A percentile compares a stretch with the other conserved stretches of the same genome.
Evolutionary conservation across 2,329 filamentous ascomycete genomes (phyloP).

Genomic region (Escovopsis sp.): DNA sequence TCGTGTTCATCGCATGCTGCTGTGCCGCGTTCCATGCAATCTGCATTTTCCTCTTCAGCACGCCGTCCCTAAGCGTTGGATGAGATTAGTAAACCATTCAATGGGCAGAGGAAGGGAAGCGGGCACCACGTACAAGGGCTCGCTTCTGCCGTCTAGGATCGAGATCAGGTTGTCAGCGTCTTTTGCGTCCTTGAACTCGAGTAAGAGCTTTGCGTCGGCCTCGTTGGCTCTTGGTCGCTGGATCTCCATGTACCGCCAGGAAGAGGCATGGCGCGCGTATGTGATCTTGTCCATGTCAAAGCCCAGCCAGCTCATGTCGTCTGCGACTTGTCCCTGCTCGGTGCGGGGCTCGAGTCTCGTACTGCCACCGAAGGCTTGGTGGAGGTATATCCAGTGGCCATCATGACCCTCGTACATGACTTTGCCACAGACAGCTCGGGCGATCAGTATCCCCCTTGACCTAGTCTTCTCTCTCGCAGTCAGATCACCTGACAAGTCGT

Average conservation of each 20-base stretch:
- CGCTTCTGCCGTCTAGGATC: neutral
- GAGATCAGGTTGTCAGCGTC: neutral
- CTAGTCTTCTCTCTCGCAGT: neutral
- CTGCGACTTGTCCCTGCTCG: neutral
- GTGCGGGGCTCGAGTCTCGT: conserved; percentile 3
- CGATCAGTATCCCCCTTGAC: conserved; percentile 5
- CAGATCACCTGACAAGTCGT: too few relatives aligned
- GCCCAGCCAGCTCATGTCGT: conserved; percentile 9
- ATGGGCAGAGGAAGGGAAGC: neutral
- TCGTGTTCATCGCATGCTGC: neutral
- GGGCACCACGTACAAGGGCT: neutral
- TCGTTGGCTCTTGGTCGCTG: conserved; percentile 7
- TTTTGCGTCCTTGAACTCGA: conserved; percentile 9
- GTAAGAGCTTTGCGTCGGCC: conserved; percentile 5
- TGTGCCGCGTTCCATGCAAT: conserved; percentile 3
- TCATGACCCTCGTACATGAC: conserved; percentile 1
- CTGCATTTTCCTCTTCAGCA: neutral
- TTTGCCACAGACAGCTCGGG: conserved; percentile 12
- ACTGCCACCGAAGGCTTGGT: neutral
- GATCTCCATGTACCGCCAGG: conserved; percentile 10
- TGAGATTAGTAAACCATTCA: neutral
- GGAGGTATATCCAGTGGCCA: conserved; percentile 1
- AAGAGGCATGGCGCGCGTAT: conserved; percentile 6
- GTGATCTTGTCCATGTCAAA: conserved; percentile 7
- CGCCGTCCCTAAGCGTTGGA: neutral